phyloP scores from a whole-genome alignment of 2,329 filamentous ascomycete species.

The Aspergillus sp. region DNA sequence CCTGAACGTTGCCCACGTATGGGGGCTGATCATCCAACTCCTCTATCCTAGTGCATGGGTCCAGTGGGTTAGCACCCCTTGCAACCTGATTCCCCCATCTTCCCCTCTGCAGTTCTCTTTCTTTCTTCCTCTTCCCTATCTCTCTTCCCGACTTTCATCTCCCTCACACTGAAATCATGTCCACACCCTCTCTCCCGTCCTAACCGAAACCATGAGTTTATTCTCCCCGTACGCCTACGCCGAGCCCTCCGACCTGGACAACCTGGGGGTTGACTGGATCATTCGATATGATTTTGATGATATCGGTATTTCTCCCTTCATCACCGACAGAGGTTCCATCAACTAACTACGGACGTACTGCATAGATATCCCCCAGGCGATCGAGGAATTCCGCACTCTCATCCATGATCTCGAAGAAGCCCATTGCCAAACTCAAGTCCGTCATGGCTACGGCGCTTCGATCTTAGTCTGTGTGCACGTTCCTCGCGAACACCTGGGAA shows the following conservation, averaged over 20 bases:
- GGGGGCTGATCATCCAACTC: too few relatives aligned
- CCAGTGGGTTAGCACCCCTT: too few relatives aligned
- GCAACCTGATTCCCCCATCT: too few relatives aligned
- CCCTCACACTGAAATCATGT: too few relatives aligned
- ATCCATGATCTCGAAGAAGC: slow-evolving; percentile 71
- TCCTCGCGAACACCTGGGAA: slow-evolving; percentile 70
- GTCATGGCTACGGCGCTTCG: slow-evolving; percentile 70
- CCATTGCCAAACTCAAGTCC: slow-evolving; percentile 84
- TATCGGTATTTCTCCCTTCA: slow-evolving; percentile 52
- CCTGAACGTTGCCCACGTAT: too few relatives aligned
- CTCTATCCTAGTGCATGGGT: too few relatives aligned
- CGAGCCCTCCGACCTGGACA: slow-evolving; percentile 41
- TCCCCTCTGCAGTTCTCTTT: background rate
- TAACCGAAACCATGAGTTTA: slow-evolving; percentile 24
- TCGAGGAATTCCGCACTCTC: slow-evolving; percentile 73
- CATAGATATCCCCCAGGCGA: slow-evolving; percentile 65
- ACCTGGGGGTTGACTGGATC: slow-evolving; percentile 82
- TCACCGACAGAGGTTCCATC: too few relatives aligned
- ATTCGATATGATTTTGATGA: slow-evolving; percentile 72
- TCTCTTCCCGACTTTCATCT: too few relatives aligned
- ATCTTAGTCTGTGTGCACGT: slow-evolving; percentile 82
- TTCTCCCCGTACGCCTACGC: slow-evolving; percentile 18
- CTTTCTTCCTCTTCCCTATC: background rate
- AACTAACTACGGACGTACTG: slow-evolving; percentile 9
- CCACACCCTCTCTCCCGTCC: background rate